These are phyloP conservation scores for Suillus subalutaceus DNA, from an alignment of 768 basidiomycete species.

Conservation along the genomic window DNA sequence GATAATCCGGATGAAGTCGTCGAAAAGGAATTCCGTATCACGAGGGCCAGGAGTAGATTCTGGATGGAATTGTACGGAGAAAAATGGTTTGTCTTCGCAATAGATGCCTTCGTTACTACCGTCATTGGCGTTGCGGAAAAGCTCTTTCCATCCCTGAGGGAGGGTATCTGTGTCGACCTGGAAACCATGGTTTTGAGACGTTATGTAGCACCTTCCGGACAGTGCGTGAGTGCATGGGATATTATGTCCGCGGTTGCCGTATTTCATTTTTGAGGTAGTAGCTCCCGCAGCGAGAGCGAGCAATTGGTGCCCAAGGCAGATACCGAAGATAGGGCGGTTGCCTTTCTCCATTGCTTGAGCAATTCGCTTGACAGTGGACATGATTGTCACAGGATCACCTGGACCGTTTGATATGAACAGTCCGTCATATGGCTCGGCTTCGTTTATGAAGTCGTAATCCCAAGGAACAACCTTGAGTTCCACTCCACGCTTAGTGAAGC, in stretches of 20 bases:
- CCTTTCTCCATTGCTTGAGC: conserved; percentile 67
- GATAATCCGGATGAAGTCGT: conserved; percentile 92
- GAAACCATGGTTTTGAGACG: conserved; percentile 98
- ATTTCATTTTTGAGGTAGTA: conserved; percentile 98
- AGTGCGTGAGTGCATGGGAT: conserved; percentile 95
- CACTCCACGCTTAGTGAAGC: conserved; percentile 89
- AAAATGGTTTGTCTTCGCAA: conserved; percentile 90
- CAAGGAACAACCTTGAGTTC: conserved; percentile 98
- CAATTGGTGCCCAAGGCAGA: conserved; percentile 97
- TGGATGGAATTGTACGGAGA: conserved; percentile 99
- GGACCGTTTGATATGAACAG: conserved; percentile 98
- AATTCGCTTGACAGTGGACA: conserved; percentile 70
- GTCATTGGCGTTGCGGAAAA: conserved; percentile 97
- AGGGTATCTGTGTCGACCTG: conserved; percentile 86
- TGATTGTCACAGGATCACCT: conserved; percentile 89
- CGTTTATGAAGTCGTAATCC: conserved; percentile 88
- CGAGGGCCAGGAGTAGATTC: conserved; percentile 96
- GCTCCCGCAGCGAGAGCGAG: conserved; percentile 95
- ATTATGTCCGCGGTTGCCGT: conserved; percentile 98
- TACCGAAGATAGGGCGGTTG: conserved; percentile 92
- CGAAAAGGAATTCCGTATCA: conserved; percentile 98
- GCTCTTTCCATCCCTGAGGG: conserved; percentile 85
- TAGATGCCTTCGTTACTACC: conserved; percentile 98
- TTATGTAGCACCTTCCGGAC: conserved; percentile 97
- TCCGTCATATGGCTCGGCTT: conserved; percentile 86